Evolutionary conservation across 768 basidiomycete species (phyloP).

Genomic region (Boletus reticulatus): DNA sequence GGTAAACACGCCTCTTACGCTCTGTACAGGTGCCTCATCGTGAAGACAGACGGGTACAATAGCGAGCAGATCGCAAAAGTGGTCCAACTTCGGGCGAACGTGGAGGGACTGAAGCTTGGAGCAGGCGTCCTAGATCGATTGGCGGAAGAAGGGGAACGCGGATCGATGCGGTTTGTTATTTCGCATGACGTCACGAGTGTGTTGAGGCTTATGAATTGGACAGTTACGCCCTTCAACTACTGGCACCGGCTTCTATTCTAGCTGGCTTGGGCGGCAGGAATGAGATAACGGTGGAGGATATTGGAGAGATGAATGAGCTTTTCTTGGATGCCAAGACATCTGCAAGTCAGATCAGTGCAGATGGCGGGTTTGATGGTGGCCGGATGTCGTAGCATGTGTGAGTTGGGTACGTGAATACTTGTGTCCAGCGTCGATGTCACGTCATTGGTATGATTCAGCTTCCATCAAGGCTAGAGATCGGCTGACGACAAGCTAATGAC

Average conservation of each 20-base stretch:
- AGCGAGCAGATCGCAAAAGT: slow-evolving; percentile 85
- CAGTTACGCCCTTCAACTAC: slow-evolving; percentile 87
- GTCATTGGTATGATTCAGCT: background rate
- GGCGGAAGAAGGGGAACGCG: slow-evolving; percentile 71
- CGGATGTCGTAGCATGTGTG: slow-evolving; percentile 26
- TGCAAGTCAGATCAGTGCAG: slow-evolving; percentile 50
- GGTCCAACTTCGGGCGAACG: slow-evolving; percentile 78
- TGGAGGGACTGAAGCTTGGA: slow-evolving; percentile 80
- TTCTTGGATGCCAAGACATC: slow-evolving; percentile 93
- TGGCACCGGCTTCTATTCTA: slow-evolving; percentile 71
- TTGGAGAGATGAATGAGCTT: slow-evolving; percentile 46
- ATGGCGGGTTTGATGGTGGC: slow-evolving; percentile 35
- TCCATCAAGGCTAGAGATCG: background rate
- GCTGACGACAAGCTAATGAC: background rate
- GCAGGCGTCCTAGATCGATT: slow-evolving; percentile 76
- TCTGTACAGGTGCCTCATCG: slow-evolving; percentile 78
- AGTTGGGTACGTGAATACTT: background rate
- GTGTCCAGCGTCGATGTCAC: background rate
- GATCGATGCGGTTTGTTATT: slow-evolving; percentile 67
- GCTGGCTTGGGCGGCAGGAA: slow-evolving; percentile 72
- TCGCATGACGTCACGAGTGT: slow-evolving; percentile 1
- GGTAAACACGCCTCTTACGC: slow-evolving; percentile 6
- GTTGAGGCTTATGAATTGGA: slow-evolving; percentile 5
- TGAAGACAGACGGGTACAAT: slow-evolving; percentile 84
- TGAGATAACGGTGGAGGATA: slow-evolving; percentile 85